Evolutionary conservation across 257 asterid species (phyloP).

Genomic region (Nicotiana knightiana): DNA sequence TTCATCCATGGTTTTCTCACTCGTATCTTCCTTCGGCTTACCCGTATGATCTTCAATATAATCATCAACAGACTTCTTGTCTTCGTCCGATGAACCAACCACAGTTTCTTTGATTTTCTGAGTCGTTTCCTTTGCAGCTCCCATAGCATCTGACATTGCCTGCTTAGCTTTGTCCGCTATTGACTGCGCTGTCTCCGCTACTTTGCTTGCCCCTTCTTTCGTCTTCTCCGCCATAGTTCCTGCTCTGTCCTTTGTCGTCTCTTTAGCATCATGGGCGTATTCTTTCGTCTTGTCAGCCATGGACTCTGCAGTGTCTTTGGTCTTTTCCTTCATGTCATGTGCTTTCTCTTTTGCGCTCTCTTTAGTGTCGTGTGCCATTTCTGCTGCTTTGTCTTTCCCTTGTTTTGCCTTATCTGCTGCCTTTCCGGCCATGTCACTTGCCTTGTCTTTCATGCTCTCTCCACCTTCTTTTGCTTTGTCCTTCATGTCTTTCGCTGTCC

Average conservation of each 20-base stretch:
- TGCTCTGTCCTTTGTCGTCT: slow-evolving; percentile 25
- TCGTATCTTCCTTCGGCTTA: slow-evolving; percentile 19
- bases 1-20: slow-evolving; percentile 39
- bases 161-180: slow-evolving; percentile 39
- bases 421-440: slow-evolving; percentile 11
- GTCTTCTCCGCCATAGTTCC: slow-evolving; percentile 30
- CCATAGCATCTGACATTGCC: slow-evolving; percentile 25
- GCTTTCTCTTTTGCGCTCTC: slow-evolving; percentile 29
- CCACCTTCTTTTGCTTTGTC: slow-evolving; percentile 26
- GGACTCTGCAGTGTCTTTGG: slow-evolving; percentile 23
- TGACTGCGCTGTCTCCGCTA: slow-evolving; percentile 24
- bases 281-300: slow-evolving; percentile 35
- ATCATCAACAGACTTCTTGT: slow-evolving; percentile 29
- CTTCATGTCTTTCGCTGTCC: slow-evolving; percentile 32
- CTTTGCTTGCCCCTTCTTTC: slow-evolving; percentile 24
- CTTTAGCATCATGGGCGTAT: slow-evolving; percentile 25
- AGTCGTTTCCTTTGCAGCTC: slow-evolving; percentile 31
- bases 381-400: slow-evolving; percentile 12
- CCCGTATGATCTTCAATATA: slow-evolving; percentile 43
- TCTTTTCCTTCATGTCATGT: slow-evolving; percentile 25
- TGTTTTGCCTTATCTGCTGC: slow-evolving; percentile 21
- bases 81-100: slow-evolving; percentile 46
- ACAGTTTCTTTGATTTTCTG: slow-evolving; percentile 56
- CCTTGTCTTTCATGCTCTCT: slow-evolving; percentile 22
- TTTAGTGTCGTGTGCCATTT: slow-evolving; percentile 26